phyloP scores from a whole-genome alignment of 768 basidiomycete species.

The Calocybe cyanea region DNA sequence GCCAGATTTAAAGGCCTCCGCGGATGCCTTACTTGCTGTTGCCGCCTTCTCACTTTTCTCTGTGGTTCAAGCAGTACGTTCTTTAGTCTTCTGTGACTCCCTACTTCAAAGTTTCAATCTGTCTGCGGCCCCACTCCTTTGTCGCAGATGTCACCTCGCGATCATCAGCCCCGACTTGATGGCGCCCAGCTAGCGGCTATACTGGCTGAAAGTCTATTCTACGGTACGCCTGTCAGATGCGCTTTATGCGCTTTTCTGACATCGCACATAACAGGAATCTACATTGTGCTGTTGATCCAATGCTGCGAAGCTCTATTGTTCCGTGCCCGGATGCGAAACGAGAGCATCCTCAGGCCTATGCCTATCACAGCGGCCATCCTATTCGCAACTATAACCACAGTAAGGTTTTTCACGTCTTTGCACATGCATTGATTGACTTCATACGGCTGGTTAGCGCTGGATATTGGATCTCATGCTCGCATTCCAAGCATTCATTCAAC shows the following conservation, averaged over 20 bases:
- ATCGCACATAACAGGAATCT: constrained; percentile 9
- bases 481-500: constrained; percentile 11
- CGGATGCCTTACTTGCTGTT: background rate
- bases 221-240: constrained; percentile 9
- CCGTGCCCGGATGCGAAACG: constrained; percentile 13
- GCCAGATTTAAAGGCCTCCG: too few relatives aligned
- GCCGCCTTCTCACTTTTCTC: background rate
- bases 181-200: constrained; percentile 17
- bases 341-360: constrained; percentile 19
- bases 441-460: background rate
- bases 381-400: constrained; percentile 18
- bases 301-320: constrained; percentile 12
- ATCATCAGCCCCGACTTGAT: constrained; percentile 18
- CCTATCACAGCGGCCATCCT: constrained; percentile 16
- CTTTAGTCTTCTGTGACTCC: background rate
- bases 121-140: constrained; percentile 6
- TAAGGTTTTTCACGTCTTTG: constrained; percentile 4
- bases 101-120: background rate
- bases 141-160: constrained; percentile 18
- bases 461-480: constrained; percentile 8
- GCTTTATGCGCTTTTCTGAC: background rate
- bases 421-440: background rate
- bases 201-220: constrained; percentile 14
- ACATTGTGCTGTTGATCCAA: constrained; percentile 17
- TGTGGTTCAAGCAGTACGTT: background rate